Evolutionary conservation across 768 basidiomycete species (phyloP), one percentile per base, ranked within the genome.

Genomic region (Tylopilus vinaceipallidus): DNA sequence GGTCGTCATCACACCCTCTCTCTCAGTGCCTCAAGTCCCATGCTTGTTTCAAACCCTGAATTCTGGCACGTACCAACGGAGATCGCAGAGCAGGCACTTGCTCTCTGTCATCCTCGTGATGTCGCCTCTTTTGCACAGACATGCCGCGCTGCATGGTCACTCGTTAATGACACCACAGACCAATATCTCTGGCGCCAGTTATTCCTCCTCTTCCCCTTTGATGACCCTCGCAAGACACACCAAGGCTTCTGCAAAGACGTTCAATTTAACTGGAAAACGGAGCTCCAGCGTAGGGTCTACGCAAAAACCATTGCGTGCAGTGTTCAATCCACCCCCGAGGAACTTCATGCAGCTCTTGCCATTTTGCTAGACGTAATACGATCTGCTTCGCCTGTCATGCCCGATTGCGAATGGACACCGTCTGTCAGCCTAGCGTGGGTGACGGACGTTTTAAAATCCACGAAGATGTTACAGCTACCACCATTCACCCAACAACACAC

Each of bases 151-250:
- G 76, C 81, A 14, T 70, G 69, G 55, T 57, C 61, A 34, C 66
- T 86, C 39, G 74, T 86, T 37, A 79, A 82, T 58, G 62, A 69
- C 19, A 52, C 71, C 26, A 51, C 69, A 24, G 82, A 85, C 66
- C 76, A 78, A 40, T 79, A 80, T 60, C 74, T 91, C 34, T 91
- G 86, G 86, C 80, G 82, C 45, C 71, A 78, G 45, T 71, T 88
- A 44, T 88, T 84, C 65, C 76, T 85, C 33, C 48, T 51, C 8
- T 65, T 67, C 40, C 74, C 77, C 6, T 88, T 87, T 63, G 88
- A 90, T 60, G 79, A 85, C 58, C 84, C 84, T n/a, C 72, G 79
- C 14, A 49, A 62, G 35, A 60, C 69, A n/a, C 29, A 50, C 42
- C 52, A 54, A 19, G 42, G 52, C 35, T 44, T 55, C 37, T 6